Conservation (phyloP, 2,329 filamentous ascomycete genomes). For the Davidsoniella neocaledoniae region DNA sequence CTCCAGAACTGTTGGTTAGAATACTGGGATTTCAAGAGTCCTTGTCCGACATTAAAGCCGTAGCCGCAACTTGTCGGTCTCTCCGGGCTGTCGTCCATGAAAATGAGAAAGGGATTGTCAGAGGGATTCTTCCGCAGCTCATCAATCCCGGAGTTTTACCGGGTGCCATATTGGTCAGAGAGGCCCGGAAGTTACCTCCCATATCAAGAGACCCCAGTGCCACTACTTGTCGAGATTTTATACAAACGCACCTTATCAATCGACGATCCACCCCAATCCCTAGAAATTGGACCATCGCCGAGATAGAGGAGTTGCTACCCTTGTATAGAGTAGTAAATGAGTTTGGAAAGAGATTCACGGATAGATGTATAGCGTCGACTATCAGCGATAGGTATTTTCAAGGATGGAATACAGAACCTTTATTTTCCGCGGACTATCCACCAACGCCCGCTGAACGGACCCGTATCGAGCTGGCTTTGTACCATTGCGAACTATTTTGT, state of each 20-base stretch:
- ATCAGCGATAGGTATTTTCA: not conserved
- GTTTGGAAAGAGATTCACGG: not conserved
- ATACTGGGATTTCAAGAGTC: not conserved
- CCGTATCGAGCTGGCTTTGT: constrained; percentile 8
- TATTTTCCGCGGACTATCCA: not conserved
- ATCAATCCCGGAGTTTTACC: not conserved
- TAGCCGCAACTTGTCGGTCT: not conserved
- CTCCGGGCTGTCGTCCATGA: not conserved
- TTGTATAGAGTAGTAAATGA: not conserved
- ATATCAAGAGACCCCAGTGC: not conserved
- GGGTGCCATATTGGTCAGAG: constrained; percentile 1
- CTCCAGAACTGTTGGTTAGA: constrained; percentile 2
- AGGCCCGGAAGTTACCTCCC: constrained; percentile 2
- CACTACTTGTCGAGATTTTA: not conserved
- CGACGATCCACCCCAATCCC: not conserved
- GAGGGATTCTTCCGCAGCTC: not conserved
- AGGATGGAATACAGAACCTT: constrained; percentile 1
- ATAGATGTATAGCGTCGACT: not conserved
- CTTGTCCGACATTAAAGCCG: not conserved
- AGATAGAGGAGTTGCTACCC: not conserved
- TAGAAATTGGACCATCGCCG: not conserved
- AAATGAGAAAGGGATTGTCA: constrained; percentile 3
- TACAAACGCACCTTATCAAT: not conserved
- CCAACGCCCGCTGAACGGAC: not conserved
- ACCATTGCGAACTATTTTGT: constrained; percentile 10